Conservation (phyloP, 148 eudicot genomes). For the Fagopyrum tataricum region DNA sequence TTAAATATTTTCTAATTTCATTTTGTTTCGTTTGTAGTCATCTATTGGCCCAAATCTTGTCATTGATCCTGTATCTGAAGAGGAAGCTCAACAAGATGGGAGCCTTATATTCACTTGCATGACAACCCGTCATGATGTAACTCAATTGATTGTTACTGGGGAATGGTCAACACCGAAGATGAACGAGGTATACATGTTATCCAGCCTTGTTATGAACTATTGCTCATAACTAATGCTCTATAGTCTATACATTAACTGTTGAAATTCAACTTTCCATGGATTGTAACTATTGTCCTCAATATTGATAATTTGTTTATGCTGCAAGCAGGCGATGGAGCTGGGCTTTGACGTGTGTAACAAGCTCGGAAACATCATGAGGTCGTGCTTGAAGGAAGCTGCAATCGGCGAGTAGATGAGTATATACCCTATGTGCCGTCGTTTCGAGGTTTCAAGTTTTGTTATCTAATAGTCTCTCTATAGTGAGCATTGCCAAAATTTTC, state of each 20-base stretch:
- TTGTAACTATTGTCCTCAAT: no score
- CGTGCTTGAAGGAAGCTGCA: constrained; percentile 73
- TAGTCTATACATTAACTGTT: neutral
- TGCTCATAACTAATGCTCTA: neutral
- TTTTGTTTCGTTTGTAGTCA: constrained; percentile 34
- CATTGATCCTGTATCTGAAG: constrained; percentile 84
- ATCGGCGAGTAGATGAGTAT: constrained; percentile 7
- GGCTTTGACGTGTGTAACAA: constrained; percentile 79
- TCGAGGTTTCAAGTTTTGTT: no score
- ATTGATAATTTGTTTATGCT: neutral
- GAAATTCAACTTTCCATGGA: no score
- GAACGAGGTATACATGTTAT: constrained; percentile 52
- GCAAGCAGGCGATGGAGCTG: constrained; percentile 71
- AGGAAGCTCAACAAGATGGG: constrained; percentile 87
- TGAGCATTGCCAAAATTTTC: no score
- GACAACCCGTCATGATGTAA: constrained; percentile 84
- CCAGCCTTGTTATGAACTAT: neutral
- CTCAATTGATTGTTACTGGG: constrained; percentile 78
- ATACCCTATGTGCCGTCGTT: neutral
- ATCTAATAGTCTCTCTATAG: no score
- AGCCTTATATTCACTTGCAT: constrained; percentile 69
- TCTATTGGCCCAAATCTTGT: constrained; percentile 73
- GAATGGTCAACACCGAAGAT: constrained; percentile 85
- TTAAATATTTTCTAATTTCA: neutral
- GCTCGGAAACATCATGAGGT: constrained; percentile 78